phyloP scores from a whole-genome alignment of 805 yeast genomes.

The Schwanniomyces vanrijiae region DNA sequence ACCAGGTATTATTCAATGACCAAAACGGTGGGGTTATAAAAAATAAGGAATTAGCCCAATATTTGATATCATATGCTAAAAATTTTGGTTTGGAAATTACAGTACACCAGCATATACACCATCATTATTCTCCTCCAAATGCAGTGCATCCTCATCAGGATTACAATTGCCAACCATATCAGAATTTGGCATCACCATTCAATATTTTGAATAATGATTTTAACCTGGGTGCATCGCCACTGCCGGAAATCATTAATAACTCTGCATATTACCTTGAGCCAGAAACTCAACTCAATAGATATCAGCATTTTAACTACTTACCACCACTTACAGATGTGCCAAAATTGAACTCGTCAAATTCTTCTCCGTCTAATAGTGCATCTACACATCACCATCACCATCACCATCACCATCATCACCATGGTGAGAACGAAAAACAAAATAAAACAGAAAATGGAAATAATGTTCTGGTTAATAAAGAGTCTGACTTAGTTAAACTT shows the following conservation, averaged over 20 bases:
- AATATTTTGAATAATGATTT: conserved; percentile 5
- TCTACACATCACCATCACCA: conserved; percentile 27
- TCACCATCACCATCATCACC: conserved; percentile 28
- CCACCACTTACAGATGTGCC: conserved; percentile 75
- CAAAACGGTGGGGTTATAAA: conserved; percentile 49
- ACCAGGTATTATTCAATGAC: conserved; percentile 16
- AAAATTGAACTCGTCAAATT: conserved; percentile 57
- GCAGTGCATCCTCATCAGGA: conserved; percentile 7
- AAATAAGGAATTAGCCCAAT: conserved; percentile 54
- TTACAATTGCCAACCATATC: neutral
- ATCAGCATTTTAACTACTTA: conserved; percentile 70
- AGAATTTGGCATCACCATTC: conserved; percentile 1
- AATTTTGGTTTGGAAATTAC: conserved; percentile 58
- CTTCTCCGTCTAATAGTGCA: conserved; percentile 32
- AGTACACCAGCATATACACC: conserved; percentile 84
- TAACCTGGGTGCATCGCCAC: conserved; percentile 3
- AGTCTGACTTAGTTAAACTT: conserved; percentile 44
- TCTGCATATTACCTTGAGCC: conserved; percentile 35
- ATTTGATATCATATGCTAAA: conserved; percentile 61
- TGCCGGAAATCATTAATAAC: conserved; percentile 1
- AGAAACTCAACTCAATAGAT: conserved; percentile 56
- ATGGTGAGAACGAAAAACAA: conserved; percentile 1
- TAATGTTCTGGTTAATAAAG: conserved; percentile 19
- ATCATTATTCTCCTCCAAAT: conserved; percentile 59
- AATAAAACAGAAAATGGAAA: neutral